phyloP scores from a whole-genome alignment of 1,139 yeast genomes.

The Diutina sp. region DNA sequence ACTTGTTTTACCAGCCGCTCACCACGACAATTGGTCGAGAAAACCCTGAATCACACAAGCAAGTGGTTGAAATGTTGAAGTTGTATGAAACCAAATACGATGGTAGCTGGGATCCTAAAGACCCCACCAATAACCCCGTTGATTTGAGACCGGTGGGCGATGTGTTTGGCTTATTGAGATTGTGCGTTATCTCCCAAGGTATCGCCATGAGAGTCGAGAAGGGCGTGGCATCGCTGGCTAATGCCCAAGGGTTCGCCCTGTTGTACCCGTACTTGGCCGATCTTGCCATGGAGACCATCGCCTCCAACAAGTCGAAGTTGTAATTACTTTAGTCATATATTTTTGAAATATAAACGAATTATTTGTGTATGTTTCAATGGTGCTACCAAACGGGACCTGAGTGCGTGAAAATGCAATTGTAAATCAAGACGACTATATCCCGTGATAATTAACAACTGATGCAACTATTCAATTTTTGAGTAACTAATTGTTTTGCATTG shows the following conservation, averaged over 20 bases:
- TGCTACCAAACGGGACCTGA: background rate
- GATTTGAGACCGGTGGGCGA: slow-evolving; percentile 43
- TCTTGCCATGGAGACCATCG: background rate
- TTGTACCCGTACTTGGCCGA: slow-evolving; percentile 1
- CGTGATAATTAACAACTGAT: too few species aligned
- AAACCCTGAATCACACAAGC: slow-evolving; percentile 14
- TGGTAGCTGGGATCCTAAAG: slow-evolving; percentile 21
- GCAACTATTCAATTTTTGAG: too few species aligned
- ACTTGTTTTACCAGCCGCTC: slow-evolving; percentile 16
- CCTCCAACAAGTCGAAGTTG: background rate
- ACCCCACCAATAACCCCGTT: slow-evolving; percentile 24
- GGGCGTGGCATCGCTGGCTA: slow-evolving; percentile 37
- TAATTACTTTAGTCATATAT: background rate
- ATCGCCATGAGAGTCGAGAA: slow-evolving; percentile 47
- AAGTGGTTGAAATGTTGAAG: slow-evolving; percentile 14
- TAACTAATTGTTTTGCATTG: too few species aligned
- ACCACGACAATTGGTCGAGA: slow-evolving; percentile 25
- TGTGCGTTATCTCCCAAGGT: slow-evolving; percentile 55
- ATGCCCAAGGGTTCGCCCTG: background rate
- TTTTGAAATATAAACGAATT: background rate
- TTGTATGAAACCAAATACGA: slow-evolving; percentile 19
- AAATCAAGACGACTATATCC: too few species aligned
- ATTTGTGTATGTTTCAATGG: background rate
- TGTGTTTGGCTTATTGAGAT: slow-evolving; percentile 46
- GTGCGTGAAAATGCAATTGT: background rate